A percentile compares a stretch with the other conserved stretches of the same genome.
Evolutionary conservation across 148 eudicot genomes (phyloP).

Genomic region (Rhododendron kiyosumense): DNA sequence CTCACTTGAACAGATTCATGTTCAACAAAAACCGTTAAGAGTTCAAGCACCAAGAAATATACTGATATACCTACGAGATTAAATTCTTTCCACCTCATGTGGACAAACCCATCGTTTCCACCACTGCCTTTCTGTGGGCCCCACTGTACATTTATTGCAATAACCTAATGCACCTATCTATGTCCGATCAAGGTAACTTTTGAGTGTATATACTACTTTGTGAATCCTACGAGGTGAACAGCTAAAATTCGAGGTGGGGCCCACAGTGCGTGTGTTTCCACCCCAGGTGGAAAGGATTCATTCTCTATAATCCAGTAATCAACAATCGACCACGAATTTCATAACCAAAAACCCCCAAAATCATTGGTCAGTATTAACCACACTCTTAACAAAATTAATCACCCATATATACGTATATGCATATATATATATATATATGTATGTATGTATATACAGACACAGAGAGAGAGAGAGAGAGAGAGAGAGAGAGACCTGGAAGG

Average conservation of each 20-base stretch:
- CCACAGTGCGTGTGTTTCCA: not conserved
- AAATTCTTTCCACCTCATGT: not conserved
- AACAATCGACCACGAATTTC: not conserved
- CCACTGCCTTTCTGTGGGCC: too few relatives aligned
- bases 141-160: too few relatives aligned
- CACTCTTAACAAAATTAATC: not conserved
- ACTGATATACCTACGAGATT: not conserved
- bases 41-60: not conserved
- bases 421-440: not conserved
- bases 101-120: too few relatives aligned
- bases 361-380: not conserved
- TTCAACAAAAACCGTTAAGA: not conserved
- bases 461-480: not conserved
- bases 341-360: not conserved
- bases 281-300: not conserved
- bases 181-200: too few relatives aligned
- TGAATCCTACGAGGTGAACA: not conserved
- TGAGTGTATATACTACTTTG: not conserved
- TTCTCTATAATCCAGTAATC: not conserved
- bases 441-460: not conserved
- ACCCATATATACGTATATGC: not conserved
- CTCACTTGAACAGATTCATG: not conserved
- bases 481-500: conserved; percentile 49
- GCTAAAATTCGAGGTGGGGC: too few relatives aligned
- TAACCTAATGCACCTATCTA: too few relatives aligned